phyloP scores from a whole-genome alignment of 1,284 basidiomycete species.

The Chiua sp. region DNA sequence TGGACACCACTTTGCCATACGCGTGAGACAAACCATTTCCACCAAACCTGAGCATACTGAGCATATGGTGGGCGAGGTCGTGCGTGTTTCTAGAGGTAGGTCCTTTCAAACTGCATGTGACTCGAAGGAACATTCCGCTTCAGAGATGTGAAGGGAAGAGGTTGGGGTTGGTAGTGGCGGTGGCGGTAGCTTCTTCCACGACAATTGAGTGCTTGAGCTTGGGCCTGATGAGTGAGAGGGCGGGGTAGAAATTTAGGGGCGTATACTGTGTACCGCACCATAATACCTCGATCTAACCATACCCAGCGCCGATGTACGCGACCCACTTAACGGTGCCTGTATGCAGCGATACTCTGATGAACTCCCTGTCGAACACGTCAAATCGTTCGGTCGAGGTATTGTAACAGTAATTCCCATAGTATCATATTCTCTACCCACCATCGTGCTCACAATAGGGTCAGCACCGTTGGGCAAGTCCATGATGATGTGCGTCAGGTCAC shows the following conservation, averaged over 20 bases:
- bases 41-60: conserved; percentile 90
- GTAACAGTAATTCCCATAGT: conserved; percentile 83
- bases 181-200: conserved; percentile 85
- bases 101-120: conserved; percentile 58
- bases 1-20: conserved; percentile 78
- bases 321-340: conserved; percentile 83
- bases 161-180: conserved; percentile 88
- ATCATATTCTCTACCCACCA: conserved; percentile 74
- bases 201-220: conserved; percentile 92
- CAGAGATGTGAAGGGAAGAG: conserved; percentile 85
- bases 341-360: conserved; percentile 70
- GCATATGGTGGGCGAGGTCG: conserved; percentile 80
- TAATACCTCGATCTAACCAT: conserved; percentile 83
- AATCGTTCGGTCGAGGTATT: conserved; percentile 68
- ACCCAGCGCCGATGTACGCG: conserved; percentile 93
- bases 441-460: conserved; percentile 71
- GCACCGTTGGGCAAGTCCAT: conserved; percentile 71
- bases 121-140: conserved; percentile 72
- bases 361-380: conserved; percentile 81
- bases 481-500: conserved; percentile 1
- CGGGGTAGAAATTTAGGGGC: not conserved
- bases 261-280: conserved; percentile 72
- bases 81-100: conserved; percentile 53
- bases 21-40: conserved; percentile 85
- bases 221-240: not conserved